These are phyloP conservation scores for Stagonosporopsis tanaceti DNA, from an alignment of 2,329 filamentous ascomycete species.

Conservation along the genomic window DNA sequence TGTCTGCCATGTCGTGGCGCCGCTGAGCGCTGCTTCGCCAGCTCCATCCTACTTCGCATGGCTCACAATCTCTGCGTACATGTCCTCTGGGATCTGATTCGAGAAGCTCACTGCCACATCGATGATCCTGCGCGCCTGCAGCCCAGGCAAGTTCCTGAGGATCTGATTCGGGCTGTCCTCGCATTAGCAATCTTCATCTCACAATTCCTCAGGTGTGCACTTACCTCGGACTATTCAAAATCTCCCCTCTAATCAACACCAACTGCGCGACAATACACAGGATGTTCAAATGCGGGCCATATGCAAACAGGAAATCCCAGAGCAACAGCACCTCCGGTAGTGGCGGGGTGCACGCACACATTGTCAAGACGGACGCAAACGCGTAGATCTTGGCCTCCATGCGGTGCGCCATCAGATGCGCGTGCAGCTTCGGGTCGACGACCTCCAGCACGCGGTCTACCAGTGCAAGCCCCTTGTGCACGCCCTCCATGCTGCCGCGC, in stretches of 20 bases:
- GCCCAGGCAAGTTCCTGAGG: constrained; percentile 82
- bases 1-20: not conserved
- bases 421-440: constrained; percentile 86
- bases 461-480: constrained; percentile 87
- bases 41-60: constrained; percentile 72
- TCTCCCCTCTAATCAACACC: constrained; percentile 83
- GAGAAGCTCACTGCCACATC: constrained; percentile 85
- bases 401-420: constrained; percentile 84
- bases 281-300: constrained; percentile 93
- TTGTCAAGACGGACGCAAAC: constrained; percentile 91
- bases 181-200: not conserved
- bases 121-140: constrained; percentile 86
- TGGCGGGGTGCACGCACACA: constrained; percentile 95
- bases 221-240: constrained; percentile 85
- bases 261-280: constrained; percentile 96
- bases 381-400: constrained; percentile 95
- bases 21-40: not conserved
- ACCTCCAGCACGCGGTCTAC: constrained; percentile 93
- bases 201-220: constrained; percentile 23
- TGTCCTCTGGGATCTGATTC: constrained; percentile 85
- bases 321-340: constrained; percentile 89
- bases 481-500: constrained; percentile 94
- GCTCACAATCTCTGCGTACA: constrained; percentile 87
- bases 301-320: constrained; percentile 98
- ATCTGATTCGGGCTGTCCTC: constrained; percentile 84